Percentiles rank a stretch among this genome's conserved stretches.
phyloP scores from a whole-genome alignment of 2,329 filamentous ascomycete genomes.

The Aureobasidium mangrovei region DNA sequence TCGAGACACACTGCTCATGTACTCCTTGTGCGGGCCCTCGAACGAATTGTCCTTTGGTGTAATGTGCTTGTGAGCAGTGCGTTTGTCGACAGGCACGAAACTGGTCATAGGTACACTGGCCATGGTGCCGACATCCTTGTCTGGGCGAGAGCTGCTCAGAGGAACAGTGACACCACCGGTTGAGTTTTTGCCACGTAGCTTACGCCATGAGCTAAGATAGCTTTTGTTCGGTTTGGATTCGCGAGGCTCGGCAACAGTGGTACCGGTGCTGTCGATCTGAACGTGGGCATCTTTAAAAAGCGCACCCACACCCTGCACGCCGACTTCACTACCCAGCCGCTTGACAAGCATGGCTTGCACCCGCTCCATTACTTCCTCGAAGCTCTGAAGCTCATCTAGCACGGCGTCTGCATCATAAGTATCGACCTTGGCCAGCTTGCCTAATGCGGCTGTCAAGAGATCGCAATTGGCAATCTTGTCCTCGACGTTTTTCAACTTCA shows the following conservation, averaged over 20 bases:
- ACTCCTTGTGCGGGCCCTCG: constrained; percentile 74
- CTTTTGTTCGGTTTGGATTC: constrained; percentile 54
- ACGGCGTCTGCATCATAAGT: constrained; percentile 86
- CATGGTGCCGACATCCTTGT: constrained; percentile 52
- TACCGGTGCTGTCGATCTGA: constrained; percentile 20
- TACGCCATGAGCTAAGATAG: constrained; percentile 79
- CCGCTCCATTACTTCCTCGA: constrained; percentile 80
- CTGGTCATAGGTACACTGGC: constrained; percentile 54
- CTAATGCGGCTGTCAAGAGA: constrained; percentile 74
- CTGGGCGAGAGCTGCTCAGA: constrained; percentile 21
- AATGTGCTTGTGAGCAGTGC: constrained; percentile 34
- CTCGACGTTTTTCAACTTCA: constrained; percentile 83
- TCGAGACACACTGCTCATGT: constrained; percentile 83
- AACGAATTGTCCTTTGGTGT: constrained; percentile 47
- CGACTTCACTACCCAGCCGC: constrained; percentile 88
- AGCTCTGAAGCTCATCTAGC: constrained; percentile 83
- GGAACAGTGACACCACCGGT: constrained; percentile 18
- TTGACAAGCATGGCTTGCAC: constrained; percentile 68
- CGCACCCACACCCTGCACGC: constrained; percentile 61
- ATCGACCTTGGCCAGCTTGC: constrained; percentile 65
- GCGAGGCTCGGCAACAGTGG: constrained; percentile 27
- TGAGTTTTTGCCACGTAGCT: constrained; percentile 83
- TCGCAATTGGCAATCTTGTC: constrained; percentile 93
- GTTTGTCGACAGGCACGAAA: constrained; percentile 60
- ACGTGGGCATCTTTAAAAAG: constrained; percentile 61